Percentiles rank a stretch among this genome's conserved stretches.
These are phyloP conservation scores for Antarctomyces pellizariae DNA, from an alignment of 495 filamentous ascomycete genomes.

Conservation along the genomic window DNA sequence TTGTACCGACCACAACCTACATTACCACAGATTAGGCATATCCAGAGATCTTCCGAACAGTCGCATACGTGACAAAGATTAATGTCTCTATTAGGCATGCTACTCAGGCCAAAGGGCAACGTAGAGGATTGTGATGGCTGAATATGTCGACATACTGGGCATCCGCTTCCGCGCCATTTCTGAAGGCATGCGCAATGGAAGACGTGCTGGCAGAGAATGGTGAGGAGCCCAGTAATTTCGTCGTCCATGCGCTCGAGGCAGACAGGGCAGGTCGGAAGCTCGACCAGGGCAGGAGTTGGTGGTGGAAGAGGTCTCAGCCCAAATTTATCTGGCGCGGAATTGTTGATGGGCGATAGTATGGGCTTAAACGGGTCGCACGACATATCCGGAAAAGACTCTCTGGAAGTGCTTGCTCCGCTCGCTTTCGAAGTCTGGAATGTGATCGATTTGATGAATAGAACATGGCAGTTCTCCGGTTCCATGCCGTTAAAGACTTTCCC, in stretches of 20 bases:
- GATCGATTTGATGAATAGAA: constrained; percentile 86
- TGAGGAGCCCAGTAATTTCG: constrained; percentile 77
- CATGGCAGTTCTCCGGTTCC: constrained; percentile 94
- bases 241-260: constrained; percentile 98
- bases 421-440: constrained; percentile 25
- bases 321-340: constrained; percentile 28
- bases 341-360: constrained; percentile 19
- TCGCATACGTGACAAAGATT: constrained; percentile 48
- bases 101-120: constrained; percentile 22
- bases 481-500: constrained; percentile 86
- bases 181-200: constrained; percentile 94
- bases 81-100: constrained; percentile 9
- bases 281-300: constrained; percentile 70
- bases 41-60: constrained; percentile 68
- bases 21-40: constrained; percentile 78
- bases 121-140: constrained; percentile 9
- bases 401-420: constrained; percentile 17
- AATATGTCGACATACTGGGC: constrained; percentile 58
- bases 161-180: constrained; percentile 86
- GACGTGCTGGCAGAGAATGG: constrained; percentile 91
- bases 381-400: constrained; percentile 29
- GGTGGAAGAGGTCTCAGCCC: constrained; percentile 69
- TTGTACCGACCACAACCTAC: constrained; percentile 91
- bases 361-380: constrained; percentile 43
- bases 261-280: constrained; percentile 88